Conservation (phyloP, 2,329 filamentous ascomycete genomes). For the Pseudocercospora pini-densiflorae region DNA sequence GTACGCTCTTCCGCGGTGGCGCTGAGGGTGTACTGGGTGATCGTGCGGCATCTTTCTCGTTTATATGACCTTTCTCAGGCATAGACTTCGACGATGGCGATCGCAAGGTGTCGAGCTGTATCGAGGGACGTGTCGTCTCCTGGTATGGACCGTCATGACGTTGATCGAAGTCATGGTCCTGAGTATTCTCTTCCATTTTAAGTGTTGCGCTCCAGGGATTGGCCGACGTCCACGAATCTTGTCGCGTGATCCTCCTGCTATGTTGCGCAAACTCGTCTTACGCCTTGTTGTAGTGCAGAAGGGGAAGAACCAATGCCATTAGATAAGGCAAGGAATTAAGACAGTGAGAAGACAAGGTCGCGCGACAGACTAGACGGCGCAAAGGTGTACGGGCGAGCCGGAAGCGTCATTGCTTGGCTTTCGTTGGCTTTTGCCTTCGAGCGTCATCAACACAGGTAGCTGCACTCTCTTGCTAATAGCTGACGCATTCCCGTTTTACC, state of each 20-base stretch:
- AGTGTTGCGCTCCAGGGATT: background rate
- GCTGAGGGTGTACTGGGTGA: background rate
- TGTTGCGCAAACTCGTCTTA: background rate
- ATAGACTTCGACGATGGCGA: background rate
- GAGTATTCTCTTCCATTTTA: conserved; percentile 31
- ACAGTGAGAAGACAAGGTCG: background rate
- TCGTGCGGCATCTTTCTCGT: background rate
- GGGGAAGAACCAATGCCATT: background rate
- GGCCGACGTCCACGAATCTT: background rate
- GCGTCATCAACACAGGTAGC: background rate
- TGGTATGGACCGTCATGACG: conserved; percentile 40
- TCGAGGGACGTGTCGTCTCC: conserved; percentile 13
- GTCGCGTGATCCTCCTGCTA: background rate
- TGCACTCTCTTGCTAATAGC: background rate
- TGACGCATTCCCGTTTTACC: background rate
- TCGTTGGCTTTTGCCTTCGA: background rate
- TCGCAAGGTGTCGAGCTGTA: conserved; percentile 15
- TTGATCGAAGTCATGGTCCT: conserved; percentile 41
- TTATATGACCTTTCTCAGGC: background rate
- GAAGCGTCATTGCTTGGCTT: background rate
- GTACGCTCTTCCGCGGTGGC: conserved; percentile 23
- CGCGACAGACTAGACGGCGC: background rate
- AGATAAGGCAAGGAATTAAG: background rate
- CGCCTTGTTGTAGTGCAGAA: background rate
- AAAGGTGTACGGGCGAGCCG: background rate